These are phyloP conservation scores for Hypoxylon sp. DNA, from an alignment of 2,329 filamentous ascomycete species.

Conservation along the genomic window DNA sequence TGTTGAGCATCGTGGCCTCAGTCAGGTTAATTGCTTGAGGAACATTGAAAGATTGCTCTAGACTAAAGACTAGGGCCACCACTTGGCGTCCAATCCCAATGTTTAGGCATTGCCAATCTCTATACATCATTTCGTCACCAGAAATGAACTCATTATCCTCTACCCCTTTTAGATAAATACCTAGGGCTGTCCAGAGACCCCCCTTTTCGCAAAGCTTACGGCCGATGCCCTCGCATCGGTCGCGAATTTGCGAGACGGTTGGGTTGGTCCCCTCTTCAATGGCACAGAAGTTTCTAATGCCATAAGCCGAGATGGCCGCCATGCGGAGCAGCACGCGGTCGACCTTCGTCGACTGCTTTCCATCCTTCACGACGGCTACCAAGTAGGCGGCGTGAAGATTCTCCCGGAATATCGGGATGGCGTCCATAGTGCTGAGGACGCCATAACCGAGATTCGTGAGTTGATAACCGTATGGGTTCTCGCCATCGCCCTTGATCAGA, in stretches of 20 bases:
- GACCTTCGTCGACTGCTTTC: background rate
- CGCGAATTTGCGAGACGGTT: background rate
- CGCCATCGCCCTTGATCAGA: background rate
- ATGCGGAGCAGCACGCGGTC: slow-evolving; percentile 2
- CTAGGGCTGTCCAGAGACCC: slow-evolving; percentile 8
- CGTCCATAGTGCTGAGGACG: background rate
- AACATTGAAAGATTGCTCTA: too few species aligned
- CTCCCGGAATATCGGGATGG: background rate
- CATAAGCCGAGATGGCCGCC: slow-evolving; percentile 3
- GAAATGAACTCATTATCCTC: too few species aligned
- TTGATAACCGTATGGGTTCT: background rate
- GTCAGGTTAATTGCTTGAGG: too few species aligned
- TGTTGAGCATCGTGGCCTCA: background rate
- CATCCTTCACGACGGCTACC: background rate
- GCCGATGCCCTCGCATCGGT: background rate
- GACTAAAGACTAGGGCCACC: too few species aligned
- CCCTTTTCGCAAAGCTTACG: background rate
- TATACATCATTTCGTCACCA: too few species aligned
- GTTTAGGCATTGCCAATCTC: too few species aligned
- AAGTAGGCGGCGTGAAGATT: slow-evolving; percentile 3
- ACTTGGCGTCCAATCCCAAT: too few species aligned
- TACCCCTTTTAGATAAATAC: background rate
- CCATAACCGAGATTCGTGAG: background rate
- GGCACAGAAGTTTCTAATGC: background rate
- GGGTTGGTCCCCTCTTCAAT: background rate